Conservation (phyloP, 2,329 filamentous ascomycete species). For the Neonectria faginata region DNA sequence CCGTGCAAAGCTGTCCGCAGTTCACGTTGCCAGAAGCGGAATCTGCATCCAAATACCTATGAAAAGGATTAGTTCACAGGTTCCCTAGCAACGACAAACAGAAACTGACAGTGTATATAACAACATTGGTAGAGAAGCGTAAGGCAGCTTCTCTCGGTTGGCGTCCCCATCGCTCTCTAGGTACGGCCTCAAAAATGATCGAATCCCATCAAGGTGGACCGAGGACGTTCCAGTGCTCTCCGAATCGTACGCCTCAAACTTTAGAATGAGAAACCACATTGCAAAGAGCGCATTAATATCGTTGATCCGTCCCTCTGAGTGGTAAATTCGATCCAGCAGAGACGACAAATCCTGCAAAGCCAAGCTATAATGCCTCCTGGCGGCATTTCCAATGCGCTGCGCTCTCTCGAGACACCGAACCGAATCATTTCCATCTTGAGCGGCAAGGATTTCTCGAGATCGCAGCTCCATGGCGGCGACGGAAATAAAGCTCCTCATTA, state of each 20-base stretch:
- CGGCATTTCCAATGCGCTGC: slow-evolving; percentile 16
- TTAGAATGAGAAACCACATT: slow-evolving; percentile 41
- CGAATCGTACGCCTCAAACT: slow-evolving; percentile 35
- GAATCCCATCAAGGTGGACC: slow-evolving; percentile 37
- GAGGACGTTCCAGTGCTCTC: slow-evolving; percentile 31
- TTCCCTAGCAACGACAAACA: too few species aligned
- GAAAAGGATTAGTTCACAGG: accelerated
- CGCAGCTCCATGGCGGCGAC: slow-evolving; percentile 38
- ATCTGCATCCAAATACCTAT: slow-evolving; percentile 38
- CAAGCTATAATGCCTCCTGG: slow-evolving; percentile 30
- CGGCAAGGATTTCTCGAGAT: slow-evolving; percentile 26
- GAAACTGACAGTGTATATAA: slow-evolving; percentile 35
- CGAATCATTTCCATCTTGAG: not conserved
- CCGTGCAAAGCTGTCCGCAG: slow-evolving; percentile 34
- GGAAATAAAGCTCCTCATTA: slow-evolving; percentile 41
- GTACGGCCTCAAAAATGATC: slow-evolving; percentile 34
- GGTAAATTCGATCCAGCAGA: slow-evolving; percentile 31
- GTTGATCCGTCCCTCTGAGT: slow-evolving; percentile 7
- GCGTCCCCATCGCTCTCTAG: slow-evolving; percentile 17
- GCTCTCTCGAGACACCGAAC: slow-evolving; percentile 13
- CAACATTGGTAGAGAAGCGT: slow-evolving; percentile 35
- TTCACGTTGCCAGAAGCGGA: slow-evolving; percentile 32
- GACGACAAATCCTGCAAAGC: slow-evolving; percentile 38
- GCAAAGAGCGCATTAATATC: slow-evolving; percentile 38
- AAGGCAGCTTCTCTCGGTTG: slow-evolving; percentile 23